Conservation (phyloP, 371 early-diverging fungal genomes). For the Funneliformis caledonium region DNA sequence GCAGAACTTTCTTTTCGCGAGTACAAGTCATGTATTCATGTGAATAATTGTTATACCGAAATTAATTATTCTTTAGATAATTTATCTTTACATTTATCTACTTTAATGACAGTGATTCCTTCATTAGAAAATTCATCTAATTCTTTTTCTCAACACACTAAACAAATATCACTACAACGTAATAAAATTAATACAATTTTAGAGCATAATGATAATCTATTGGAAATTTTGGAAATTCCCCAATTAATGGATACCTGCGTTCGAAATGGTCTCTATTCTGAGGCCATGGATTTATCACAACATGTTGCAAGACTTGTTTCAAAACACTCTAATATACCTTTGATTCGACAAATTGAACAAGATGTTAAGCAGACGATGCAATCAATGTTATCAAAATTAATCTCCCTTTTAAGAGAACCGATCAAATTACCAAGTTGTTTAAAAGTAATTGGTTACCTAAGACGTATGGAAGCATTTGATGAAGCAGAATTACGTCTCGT, state of each 20-base stretch:
- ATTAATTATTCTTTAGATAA: conserved; percentile 60
- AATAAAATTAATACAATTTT: conserved; percentile 59
- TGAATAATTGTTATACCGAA: conserved; percentile 63
- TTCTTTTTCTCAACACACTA: conserved; percentile 49
- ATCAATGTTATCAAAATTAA: conserved; percentile 73
- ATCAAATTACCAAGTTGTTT: conserved; percentile 81
- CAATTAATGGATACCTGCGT: conserved; percentile 84
- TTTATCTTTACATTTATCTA: conserved; percentile 56
- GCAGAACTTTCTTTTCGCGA: conserved; percentile 72
- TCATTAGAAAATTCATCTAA: conserved; percentile 57
- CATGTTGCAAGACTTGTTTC: conserved; percentile 70
- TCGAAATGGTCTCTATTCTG: conserved; percentile 80
- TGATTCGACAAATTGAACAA: conserved; percentile 62
- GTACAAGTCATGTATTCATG: conserved; percentile 70
- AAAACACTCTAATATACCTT: conserved; percentile 61
- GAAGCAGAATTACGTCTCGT: conserved; percentile 75
- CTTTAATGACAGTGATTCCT: conserved; percentile 56
- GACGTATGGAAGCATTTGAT: conserved; percentile 74
- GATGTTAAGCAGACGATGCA: conserved; percentile 69
- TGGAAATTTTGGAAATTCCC: conserved; percentile 78
- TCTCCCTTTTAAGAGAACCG: conserved; percentile 70
- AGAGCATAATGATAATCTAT: conserved; percentile 62
- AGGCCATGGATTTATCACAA: conserved; percentile 82
- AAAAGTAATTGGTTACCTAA: conserved; percentile 77
- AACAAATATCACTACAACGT: conserved; percentile 52